Evolutionary conservation across 129 eudicot species (phyloP).

Genomic region (Centrapalus pauciflorus): DNA sequence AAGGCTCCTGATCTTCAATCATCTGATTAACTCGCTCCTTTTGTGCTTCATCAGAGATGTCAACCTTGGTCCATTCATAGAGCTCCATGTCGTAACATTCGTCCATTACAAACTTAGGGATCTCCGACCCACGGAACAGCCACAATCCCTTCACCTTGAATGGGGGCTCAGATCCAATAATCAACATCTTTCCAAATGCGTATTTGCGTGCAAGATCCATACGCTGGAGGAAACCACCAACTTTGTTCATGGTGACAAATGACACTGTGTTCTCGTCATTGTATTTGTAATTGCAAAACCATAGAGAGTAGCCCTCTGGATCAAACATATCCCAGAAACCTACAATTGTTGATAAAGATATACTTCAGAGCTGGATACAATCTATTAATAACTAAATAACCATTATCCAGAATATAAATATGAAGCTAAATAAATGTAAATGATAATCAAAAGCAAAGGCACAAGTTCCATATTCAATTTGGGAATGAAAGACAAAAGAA

Average conservation of each 20-base stretch:
- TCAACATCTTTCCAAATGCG: constrained; percentile 91
- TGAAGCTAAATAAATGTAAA: background rate
- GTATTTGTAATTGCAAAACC: constrained; percentile 94
- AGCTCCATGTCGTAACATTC: constrained; percentile 85
- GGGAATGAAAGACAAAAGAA: background rate
- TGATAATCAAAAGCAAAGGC: background rate
- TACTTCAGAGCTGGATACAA: too few species aligned
- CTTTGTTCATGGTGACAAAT: constrained; percentile 91
- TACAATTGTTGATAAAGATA: constrained; percentile 11
- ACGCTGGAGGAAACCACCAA: constrained; percentile 82
- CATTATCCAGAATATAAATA: too few species aligned
- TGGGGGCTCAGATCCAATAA: constrained; percentile 70
- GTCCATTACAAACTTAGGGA: constrained; percentile 72
- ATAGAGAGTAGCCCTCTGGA: constrained; percentile 92
- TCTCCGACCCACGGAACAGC: constrained; percentile 77
- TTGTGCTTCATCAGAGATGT: constrained; percentile 61
- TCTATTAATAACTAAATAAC: background rate
- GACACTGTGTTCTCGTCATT: constrained; percentile 89
- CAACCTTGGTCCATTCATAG: constrained; percentile 74
- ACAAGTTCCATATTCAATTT: background rate
- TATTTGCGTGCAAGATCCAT: constrained; percentile 97
- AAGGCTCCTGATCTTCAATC: constrained; percentile 68
- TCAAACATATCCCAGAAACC: constrained; percentile 99
- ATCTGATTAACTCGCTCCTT: constrained; percentile 74
- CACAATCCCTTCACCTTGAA: constrained; percentile 82